These are phyloP conservation scores for Pachyrhizus erosus DNA, from an alignment of 306 rosid species.

Conservation along the genomic window DNA sequence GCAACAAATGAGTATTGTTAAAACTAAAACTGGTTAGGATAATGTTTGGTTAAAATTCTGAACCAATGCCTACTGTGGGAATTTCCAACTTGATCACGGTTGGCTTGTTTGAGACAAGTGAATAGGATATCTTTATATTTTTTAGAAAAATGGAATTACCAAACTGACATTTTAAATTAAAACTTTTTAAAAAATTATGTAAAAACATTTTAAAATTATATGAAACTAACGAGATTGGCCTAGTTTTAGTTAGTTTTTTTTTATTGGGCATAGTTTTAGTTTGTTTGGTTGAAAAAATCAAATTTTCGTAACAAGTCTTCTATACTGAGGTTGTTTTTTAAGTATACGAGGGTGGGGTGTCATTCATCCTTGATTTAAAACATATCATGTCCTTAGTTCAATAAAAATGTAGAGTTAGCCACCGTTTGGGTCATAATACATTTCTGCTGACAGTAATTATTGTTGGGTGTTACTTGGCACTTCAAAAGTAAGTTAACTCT, in stretches of 20 bases:
- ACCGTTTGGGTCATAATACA: no score
- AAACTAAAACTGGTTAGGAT: background rate
- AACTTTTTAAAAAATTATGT: background rate
- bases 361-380: no score
- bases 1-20: background rate
- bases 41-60: background rate
- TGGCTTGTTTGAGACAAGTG: background rate
- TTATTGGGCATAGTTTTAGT: no score
- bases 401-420: no score
- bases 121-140: background rate
- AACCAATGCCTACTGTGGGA: background rate
- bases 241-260: background rate
- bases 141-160: background rate
- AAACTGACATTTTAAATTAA: background rate
- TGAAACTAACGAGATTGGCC: background rate
- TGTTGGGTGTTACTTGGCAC: no score
- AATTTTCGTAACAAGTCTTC: background rate
- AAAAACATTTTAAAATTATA: no score
- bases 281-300: background rate
- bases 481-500: no score
- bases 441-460: no score
- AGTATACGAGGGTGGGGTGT: no score
- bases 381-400: no score
- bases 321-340: background rate
- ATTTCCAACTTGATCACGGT: background rate